These are phyloP conservation scores for Spathaspora sp. DNA, from an alignment of 805 yeast species.

Conservation along the genomic window DNA sequence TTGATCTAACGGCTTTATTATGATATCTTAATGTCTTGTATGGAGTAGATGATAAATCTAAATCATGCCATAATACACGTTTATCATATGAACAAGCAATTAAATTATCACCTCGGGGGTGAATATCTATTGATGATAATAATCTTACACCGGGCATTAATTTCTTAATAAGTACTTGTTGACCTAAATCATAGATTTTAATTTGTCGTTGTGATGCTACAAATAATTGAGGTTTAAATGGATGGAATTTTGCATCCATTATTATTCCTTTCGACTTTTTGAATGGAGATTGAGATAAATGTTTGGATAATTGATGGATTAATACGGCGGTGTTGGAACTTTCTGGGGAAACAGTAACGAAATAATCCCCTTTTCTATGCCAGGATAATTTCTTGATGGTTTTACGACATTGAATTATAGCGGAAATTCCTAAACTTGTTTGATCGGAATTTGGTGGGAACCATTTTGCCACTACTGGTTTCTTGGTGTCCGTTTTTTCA, in stretches of 20 bases:
- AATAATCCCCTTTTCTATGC: constrained; percentile 97
- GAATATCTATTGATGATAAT: constrained; percentile 88
- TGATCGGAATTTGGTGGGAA: constrained; percentile 67
- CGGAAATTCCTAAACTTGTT: constrained; percentile 61
- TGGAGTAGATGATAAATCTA: constrained; percentile 84
- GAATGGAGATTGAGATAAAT: constrained; percentile 94
- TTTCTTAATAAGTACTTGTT: constrained; percentile 79
- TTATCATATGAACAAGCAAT: constrained; percentile 91
- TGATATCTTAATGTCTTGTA: constrained; percentile 95
- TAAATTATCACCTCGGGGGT: constrained; percentile 94
- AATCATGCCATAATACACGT: constrained; percentile 95
- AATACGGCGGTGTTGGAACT: constrained; percentile 84
- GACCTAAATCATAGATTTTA: constrained; percentile 84
- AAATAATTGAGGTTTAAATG: constrained; percentile 87
- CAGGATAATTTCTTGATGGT: constrained; percentile 81
- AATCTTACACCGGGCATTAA: constrained; percentile 94
- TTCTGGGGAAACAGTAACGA: constrained; percentile 95
- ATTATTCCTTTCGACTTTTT: constrained; percentile 87
- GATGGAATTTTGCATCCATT: constrained; percentile 96
- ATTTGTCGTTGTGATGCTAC: constrained; percentile 93
- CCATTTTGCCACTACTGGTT: constrained; percentile 73
- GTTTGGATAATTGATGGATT: constrained; percentile 92
- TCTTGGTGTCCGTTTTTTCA: constrained; percentile 11
- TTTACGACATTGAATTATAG: constrained; percentile 62
- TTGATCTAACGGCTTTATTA: constrained; percentile 87